These are phyloP conservation scores for Hyaloscypha bicolor DNA, from an alignment of 495 filamentous ascomycete species.

Conservation along the genomic window DNA sequence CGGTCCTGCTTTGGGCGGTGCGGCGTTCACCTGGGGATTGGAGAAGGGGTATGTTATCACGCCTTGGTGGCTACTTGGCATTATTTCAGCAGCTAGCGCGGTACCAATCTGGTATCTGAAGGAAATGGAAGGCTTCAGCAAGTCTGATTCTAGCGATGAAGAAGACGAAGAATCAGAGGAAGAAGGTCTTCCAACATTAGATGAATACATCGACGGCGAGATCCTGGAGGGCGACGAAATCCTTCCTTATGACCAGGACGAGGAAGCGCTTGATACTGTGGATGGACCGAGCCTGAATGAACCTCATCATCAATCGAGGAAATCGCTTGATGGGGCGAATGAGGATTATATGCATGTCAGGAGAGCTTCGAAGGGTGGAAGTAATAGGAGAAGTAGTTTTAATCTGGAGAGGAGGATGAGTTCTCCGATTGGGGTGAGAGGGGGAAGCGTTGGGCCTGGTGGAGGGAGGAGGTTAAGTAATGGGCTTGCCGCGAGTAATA, in stretches of 20 bases:
- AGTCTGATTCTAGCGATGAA: constrained; percentile 31
- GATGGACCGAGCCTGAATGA: constrained; percentile 22
- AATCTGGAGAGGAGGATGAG: constrained; percentile 28
- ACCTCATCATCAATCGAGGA: neutral
- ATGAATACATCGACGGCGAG: constrained; percentile 36
- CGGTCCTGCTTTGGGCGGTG: constrained; percentile 71
- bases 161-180: constrained; percentile 43
- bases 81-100: constrained; percentile 60
- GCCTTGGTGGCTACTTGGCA: constrained; percentile 76
- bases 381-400: neutral
- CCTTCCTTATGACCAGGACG: constrained; percentile 26
- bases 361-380: neutral
- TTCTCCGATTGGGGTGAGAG: constrained; percentile 28
- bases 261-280: constrained; percentile 30
- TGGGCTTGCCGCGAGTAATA: constrained; percentile 31
- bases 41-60: constrained; percentile 70
- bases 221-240: constrained; percentile 30
- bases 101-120: constrained; percentile 70
- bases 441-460: constrained; percentile 30
- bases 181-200: constrained; percentile 19
- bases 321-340: constrained; percentile 7
- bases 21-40: constrained; percentile 70
- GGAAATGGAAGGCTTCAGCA: constrained; percentile 75
- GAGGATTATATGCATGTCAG: neutral
- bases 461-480: constrained; percentile 34